Evolutionary conservation across 306 rosid species (phyloP).

Genomic region (Quercus suber): DNA sequence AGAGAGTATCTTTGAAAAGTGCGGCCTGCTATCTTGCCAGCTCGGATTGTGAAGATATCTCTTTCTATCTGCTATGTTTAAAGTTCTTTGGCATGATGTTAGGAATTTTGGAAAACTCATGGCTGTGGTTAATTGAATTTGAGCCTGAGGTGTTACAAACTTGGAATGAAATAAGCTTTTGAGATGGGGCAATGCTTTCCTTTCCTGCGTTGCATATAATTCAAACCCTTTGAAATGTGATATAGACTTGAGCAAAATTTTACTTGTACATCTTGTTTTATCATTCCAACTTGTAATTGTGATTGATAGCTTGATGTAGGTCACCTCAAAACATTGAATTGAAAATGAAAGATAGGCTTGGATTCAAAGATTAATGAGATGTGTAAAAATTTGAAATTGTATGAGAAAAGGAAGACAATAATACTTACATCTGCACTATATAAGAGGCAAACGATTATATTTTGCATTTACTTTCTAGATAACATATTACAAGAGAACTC

Average conservation of each 20-base stretch:
- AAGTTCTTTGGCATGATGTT: conserved; percentile 25
- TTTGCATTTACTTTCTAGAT: no score
- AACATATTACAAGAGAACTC: no score
- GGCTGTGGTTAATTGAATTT: background rate
- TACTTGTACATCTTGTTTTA: background rate
- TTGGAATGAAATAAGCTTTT: background rate
- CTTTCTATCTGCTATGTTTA: conserved; percentile 36
- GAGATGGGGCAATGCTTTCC: no score
- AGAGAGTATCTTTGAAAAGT: conserved; percentile 3
- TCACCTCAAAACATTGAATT: background rate
- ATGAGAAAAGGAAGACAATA: no score
- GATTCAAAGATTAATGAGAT: no score
- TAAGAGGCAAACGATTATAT: no score
- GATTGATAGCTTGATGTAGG: background rate
- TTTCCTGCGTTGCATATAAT: no score
- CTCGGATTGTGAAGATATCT: conserved; percentile 48
- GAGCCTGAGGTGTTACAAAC: no score
- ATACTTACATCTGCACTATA: no score
- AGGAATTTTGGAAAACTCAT: background rate
- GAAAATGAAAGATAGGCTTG: background rate
- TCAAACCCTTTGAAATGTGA: background rate
- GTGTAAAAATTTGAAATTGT: no score
- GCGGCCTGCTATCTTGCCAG: conserved; percentile 56
- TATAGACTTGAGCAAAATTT: background rate
- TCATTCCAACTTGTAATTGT: background rate